These are phyloP conservation scores for Eremothecium sinecaudum DNA, from an alignment of 1,139 yeast species.

Conservation along the genomic window DNA sequence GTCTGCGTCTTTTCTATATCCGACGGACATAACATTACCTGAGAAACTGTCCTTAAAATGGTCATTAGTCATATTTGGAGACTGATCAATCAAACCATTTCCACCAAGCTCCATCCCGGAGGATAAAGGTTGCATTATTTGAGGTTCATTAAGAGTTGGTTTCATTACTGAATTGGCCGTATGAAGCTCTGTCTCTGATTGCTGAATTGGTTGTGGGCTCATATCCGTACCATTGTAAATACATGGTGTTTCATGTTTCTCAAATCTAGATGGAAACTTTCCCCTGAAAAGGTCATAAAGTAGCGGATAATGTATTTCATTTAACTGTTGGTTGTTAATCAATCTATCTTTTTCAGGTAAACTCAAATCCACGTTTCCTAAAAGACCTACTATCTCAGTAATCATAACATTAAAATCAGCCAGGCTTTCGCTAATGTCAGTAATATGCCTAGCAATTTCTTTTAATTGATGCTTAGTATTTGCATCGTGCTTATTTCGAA, in stretches of 20 bases:
- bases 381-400: slow-evolving; percentile 7
- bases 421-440: neutral
- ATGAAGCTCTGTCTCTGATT: no score
- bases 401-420: neutral
- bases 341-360: slow-evolving; percentile 14
- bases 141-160: no score
- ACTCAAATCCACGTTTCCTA: slow-evolving; percentile 13
- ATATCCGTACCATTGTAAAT: no score
- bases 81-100: no score
- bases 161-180: no score
- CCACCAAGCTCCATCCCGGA: no score
- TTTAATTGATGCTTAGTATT: slow-evolving; percentile 3
- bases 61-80: neutral
- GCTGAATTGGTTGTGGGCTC: no score
- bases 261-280: slow-evolving; percentile 8
- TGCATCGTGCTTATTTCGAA: slow-evolving; percentile 4
- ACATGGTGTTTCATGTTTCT: neutral
- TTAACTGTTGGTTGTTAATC: slow-evolving; percentile 15
- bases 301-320: slow-evolving; percentile 22
- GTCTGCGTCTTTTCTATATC: neutral
- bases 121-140: no score
- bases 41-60: neutral
- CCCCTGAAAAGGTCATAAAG: slow-evolving; percentile 16
- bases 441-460: slow-evolving; percentile 2
- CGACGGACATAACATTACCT: neutral